phyloP scores from a whole-genome alignment of 2,329 filamentous ascomycete genomes.

The Emmonsiellopsis sp. region DNA sequence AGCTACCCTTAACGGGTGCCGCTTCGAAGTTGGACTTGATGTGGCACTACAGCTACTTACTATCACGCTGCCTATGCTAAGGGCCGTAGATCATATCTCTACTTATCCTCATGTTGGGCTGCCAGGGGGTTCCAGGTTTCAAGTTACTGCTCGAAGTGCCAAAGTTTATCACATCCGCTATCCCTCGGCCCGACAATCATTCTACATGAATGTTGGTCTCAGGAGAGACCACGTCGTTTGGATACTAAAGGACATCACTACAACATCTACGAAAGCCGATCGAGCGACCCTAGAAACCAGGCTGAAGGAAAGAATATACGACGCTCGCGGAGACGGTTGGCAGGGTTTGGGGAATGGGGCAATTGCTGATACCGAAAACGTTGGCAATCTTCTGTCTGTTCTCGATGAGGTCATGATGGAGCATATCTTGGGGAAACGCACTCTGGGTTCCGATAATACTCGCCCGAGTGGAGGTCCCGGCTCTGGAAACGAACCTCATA shows the following conservation, averaged over 20 bases:
- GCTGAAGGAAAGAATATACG: conserved; percentile 25
- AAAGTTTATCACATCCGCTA: conserved; percentile 28
- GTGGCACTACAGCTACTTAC: conserved; percentile 24
- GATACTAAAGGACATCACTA: conserved; percentile 24
- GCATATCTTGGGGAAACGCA: conserved; percentile 1
- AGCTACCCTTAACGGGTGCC: conserved; percentile 24
- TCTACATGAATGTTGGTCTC: conserved; percentile 21
- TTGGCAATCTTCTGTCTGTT: conserved; percentile 22
- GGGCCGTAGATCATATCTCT: conserved; percentile 26
- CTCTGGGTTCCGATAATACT: too few species aligned
- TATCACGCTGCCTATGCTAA: conserved; percentile 29
- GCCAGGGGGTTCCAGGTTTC: conserved; percentile 15
- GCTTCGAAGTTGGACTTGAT: conserved; percentile 19
- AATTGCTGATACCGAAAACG: conserved; percentile 22
- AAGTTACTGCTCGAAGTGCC: conserved; percentile 27
- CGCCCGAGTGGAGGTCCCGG: not conserved
- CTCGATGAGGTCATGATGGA: conserved; percentile 8
- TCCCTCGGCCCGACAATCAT: conserved; percentile 22
- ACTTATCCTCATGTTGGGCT: conserved; percentile 15
- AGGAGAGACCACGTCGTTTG: conserved; percentile 23
- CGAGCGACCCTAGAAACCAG: conserved; percentile 12
- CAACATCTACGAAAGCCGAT: conserved; percentile 10
- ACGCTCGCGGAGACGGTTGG: conserved; percentile 30
- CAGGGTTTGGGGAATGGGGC: conserved; percentile 30
- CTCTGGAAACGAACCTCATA: too few species aligned